phyloP scores from a whole-genome alignment of 2,329 filamentous ascomycete species.

The Hysterium pulicare region DNA sequence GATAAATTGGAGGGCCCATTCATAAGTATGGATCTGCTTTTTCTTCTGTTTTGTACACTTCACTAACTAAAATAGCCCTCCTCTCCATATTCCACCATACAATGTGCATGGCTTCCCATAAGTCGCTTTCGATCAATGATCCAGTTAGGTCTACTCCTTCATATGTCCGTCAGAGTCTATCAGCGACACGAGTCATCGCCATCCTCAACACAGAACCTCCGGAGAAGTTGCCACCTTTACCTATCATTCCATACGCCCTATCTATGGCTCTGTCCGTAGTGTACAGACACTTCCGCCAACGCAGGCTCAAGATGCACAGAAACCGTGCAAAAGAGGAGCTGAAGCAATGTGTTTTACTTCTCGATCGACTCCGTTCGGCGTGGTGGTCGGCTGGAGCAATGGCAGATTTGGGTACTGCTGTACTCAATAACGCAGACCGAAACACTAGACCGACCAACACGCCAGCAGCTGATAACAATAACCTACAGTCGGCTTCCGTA shows the following conservation, averaged over 20 bases:
- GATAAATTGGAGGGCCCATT: slow-evolving; percentile 36
- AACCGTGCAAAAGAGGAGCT: slow-evolving; percentile 46
- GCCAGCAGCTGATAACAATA: slow-evolving; percentile 4
- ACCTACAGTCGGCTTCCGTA: slow-evolving; percentile 8
- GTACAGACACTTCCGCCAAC: slow-evolving; percentile 55
- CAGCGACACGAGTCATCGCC: slow-evolving; percentile 54
- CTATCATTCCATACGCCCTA: slow-evolving; percentile 55
- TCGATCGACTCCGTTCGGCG: slow-evolving; percentile 42
- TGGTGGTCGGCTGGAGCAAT: slow-evolving; percentile 49
- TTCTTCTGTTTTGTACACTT: slow-evolving; percentile 13
- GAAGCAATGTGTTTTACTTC: slow-evolving; percentile 41
- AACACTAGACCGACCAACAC: slow-evolving; percentile 17
- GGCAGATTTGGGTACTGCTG: slow-evolving; percentile 40
- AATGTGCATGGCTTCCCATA: slow-evolving; percentile 56
- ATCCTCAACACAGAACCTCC: slow-evolving; percentile 47
- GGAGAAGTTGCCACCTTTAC: slow-evolving; percentile 49
- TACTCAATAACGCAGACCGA: slow-evolving; percentile 38
- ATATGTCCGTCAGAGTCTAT: slow-evolving; percentile 53
- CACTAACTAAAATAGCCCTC: slow-evolving; percentile 36
- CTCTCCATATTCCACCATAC: slow-evolving; percentile 57
- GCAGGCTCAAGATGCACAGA: slow-evolving; percentile 47
- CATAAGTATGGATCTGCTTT: slow-evolving; percentile 26
- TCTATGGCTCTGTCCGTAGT: slow-evolving; percentile 55
- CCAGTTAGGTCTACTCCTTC: slow-evolving; percentile 49
- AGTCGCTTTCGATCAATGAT: slow-evolving; percentile 43